phyloP scores from a whole-genome alignment of 2,329 filamentous ascomycete genomes.

The Diaporthe caulivora region DNA sequence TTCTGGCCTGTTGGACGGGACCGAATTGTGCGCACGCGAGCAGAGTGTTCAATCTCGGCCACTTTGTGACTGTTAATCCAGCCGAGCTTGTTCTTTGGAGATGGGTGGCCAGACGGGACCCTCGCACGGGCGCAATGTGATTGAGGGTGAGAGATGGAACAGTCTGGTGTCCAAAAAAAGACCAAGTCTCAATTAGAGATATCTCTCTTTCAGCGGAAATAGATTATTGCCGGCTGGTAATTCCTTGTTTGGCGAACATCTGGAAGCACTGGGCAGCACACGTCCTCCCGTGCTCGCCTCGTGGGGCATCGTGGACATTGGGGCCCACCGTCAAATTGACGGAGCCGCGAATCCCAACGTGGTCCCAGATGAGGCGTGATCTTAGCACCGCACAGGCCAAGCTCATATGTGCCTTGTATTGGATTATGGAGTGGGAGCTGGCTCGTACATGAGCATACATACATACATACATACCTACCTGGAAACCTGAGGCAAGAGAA shows the following conservation, averaged over 20 bases:
- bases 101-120: too few species aligned
- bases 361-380: background rate
- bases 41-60: background rate
- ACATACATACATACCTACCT: background rate
- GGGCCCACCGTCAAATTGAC: conserved; percentile 6
- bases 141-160: background rate
- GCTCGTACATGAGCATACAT: background rate
- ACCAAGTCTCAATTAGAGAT: background rate
- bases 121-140: background rate
- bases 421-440: background rate
- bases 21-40: background rate
- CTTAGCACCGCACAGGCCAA: background rate
- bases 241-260: background rate
- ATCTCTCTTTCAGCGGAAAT: background rate
- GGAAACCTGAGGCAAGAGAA: background rate
- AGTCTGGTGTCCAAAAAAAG: background rate
- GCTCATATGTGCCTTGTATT: background rate
- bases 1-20: background rate
- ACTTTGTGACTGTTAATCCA: background rate
- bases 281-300: conserved; percentile 13
- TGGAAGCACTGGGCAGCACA: conserved; percentile 7
- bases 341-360: background rate
- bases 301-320: background rate
- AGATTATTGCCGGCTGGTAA: background rate
- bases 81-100: background rate